phyloP scores from a whole-genome alignment of 2,329 filamentous ascomycete genomes.

The Neopestalotiopsis sp. region DNA sequence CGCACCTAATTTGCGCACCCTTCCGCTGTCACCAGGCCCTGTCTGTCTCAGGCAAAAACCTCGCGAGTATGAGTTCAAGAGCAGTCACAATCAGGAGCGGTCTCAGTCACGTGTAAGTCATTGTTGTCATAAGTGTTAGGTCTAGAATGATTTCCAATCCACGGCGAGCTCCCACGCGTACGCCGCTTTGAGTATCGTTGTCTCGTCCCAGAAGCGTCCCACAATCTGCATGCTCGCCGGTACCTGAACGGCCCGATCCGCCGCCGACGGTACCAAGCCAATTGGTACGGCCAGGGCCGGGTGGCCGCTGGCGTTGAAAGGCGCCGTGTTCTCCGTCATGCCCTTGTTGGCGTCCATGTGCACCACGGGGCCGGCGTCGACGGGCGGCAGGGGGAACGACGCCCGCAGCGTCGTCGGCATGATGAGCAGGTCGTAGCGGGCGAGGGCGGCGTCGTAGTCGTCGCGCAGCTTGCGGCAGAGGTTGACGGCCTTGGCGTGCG shows the following conservation, averaged over 20 bases:
- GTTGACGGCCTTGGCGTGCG: conserved; percentile 31
- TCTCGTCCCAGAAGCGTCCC: conserved; percentile 32
- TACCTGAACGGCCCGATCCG: conserved; percentile 30
- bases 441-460: conserved; percentile 30
- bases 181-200: conserved; percentile 32
- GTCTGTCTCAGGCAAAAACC: neutral
- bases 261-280: conserved; percentile 31
- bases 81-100: too few species aligned
- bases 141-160: conserved; percentile 26
- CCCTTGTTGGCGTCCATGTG: conserved; percentile 20
- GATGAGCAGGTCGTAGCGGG: conserved; percentile 30
- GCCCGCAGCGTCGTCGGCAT: conserved; percentile 33
- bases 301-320: conserved; percentile 25
- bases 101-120: neutral
- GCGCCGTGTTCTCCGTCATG: conserved; percentile 13
- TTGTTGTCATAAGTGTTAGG: neutral
- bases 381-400: conserved; percentile 19
- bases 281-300: conserved; percentile 35
- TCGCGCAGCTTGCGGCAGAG: conserved; percentile 27
- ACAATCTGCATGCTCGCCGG: conserved; percentile 35
- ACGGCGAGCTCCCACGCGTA: conserved; percentile 35
- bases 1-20: neutral
- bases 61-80: neutral
- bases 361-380: neutral
- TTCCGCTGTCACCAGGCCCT: neutral